These are phyloP conservation scores for Conringia planisiliqua DNA, from an alignment of 345 rosid species.

Conservation along the genomic window DNA sequence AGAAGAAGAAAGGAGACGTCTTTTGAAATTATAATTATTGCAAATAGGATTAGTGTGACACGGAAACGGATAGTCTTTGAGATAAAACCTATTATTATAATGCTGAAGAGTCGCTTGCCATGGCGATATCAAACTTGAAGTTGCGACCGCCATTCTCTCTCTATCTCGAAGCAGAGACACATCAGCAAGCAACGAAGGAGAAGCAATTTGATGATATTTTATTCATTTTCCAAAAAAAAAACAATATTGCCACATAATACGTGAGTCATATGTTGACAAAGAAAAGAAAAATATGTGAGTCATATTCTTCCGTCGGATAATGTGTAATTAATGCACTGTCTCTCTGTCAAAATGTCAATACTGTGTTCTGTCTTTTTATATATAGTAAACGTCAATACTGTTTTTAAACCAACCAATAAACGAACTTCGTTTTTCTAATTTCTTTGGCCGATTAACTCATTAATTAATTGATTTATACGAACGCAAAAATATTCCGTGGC, in stretches of 20 bases:
- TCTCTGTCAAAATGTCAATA: background rate
- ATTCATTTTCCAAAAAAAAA: background rate
- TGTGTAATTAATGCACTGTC: constrained; percentile 19
- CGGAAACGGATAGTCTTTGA: constrained; percentile 19
- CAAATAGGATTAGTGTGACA: constrained; percentile 24
- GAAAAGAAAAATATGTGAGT: background rate
- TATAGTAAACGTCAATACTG: background rate
- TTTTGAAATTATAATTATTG: constrained; percentile 25
- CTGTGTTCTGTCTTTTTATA: background rate
- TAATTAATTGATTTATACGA: background rate
- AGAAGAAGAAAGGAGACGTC: constrained; percentile 15
- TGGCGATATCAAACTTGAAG: constrained; percentile 40
- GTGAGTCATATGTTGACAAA: background rate
- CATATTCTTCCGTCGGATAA: constrained; percentile 12
- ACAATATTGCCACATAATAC: constrained; percentile 13
- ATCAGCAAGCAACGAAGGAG: constrained; percentile 1
- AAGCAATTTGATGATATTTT: background rate
- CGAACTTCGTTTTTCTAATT: background rate
- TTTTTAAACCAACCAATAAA: background rate
- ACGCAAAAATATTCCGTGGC: background rate
- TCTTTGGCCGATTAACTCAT: background rate
- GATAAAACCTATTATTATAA: constrained; percentile 18
- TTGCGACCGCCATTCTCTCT: constrained; percentile 41
- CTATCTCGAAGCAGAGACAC: constrained; percentile 14
- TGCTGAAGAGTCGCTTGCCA: constrained; percentile 36